Percentiles rank a stretch among this genome's conserved stretches.
phyloP scores from a whole-genome alignment of 2,329 filamentous ascomycete genomes.

The Orbilia quercus region DNA sequence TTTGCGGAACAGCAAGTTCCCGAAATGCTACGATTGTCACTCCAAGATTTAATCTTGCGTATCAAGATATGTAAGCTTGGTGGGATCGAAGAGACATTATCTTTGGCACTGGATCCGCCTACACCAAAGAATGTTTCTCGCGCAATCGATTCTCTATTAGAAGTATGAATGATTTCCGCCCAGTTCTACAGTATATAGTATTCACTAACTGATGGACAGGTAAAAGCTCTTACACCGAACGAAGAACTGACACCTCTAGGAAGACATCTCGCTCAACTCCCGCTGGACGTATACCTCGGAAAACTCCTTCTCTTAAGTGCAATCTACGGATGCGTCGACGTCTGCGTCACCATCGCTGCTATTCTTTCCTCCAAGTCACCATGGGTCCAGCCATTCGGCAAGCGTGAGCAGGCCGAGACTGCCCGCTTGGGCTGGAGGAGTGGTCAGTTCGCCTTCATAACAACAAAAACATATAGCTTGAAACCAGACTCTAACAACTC shows the following conservation, averaged over 20 bases:
- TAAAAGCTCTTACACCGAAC: slow-evolving; percentile 75
- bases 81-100: slow-evolving; percentile 87
- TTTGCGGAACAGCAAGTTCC: slow-evolving; percentile 95
- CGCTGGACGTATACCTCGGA: slow-evolving; percentile 91
- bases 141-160: slow-evolving; percentile 90
- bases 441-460: slow-evolving; percentile 62
- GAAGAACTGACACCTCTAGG: slow-evolving; percentile 91
- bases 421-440: slow-evolving; percentile 82
- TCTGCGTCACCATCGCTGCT: slow-evolving; percentile 88
- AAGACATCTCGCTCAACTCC: slow-evolving; percentile 84
- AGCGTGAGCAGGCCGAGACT: slow-evolving; percentile 82
- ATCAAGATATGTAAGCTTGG: slow-evolving; percentile 98
- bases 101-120: slow-evolving; percentile 88
- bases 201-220: slow-evolving; percentile 48
- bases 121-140: slow-evolving; percentile 91
- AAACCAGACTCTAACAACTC: neutral
- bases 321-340: slow-evolving; percentile 91
- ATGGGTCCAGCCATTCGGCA: slow-evolving; percentile 86
- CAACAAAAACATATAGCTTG: neutral
- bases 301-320: slow-evolving; percentile 89
- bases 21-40: slow-evolving; percentile 90
- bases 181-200: neutral
- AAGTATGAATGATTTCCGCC: slow-evolving; percentile 73
- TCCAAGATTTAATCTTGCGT: slow-evolving; percentile 93
- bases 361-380: slow-evolving; percentile 95